Base-by-base conservation (phyloP, 805 yeast genomes). In the Candida sphagnicola region DNA sequence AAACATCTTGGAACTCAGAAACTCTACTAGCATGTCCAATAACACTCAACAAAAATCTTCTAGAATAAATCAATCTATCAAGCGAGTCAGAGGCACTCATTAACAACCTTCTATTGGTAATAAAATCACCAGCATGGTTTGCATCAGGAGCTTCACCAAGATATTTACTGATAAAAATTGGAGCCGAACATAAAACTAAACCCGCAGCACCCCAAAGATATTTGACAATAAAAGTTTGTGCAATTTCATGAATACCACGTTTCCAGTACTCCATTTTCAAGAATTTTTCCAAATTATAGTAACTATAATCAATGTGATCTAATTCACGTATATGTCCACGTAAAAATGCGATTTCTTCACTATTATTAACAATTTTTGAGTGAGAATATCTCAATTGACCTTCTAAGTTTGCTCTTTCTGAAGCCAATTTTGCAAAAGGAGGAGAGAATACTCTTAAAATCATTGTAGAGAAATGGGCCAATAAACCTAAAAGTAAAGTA, bases 131-230 rank as follows among this genome's bases (percentile, higher is more conserved):
- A 0, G 95, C 81, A 1, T 77, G 75, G 31, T 65, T 57, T 10
- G 68, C 59, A 42, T 67, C 69, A 3, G 66, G 67, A 16, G 52
- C 59, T 36, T 61, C 57, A 24, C 78, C 78, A 44, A 69, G 61
- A 38, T 77, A 74, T 37, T 78, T 69, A 43, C 72, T 68, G 53
- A 80, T 75, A 56, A 90, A 90, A 2, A 89, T 85, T 4, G 98
- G 97, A 3, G 90, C 79, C 2, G 96, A 80, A 61, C 97, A 90
- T 34, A 90, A 70, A 1, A 82, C 77, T 43, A 90, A 72, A 8
- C 98, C 98, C 23, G 93, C 87, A 2, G 96, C 98, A 45, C 98
- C 98, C 90, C 96, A 84, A 35, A 88, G 78, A 61, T 90, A 90
- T 63, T 90, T 90, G 44, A 90, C 90, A 38, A 88, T 80, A 51